A percentile compares a stretch with the other conserved stretches of the same genome.
phyloP scores from a whole-genome alignment of 495 filamentous ascomycete genomes.

The Trichoderma asperelloides region DNA sequence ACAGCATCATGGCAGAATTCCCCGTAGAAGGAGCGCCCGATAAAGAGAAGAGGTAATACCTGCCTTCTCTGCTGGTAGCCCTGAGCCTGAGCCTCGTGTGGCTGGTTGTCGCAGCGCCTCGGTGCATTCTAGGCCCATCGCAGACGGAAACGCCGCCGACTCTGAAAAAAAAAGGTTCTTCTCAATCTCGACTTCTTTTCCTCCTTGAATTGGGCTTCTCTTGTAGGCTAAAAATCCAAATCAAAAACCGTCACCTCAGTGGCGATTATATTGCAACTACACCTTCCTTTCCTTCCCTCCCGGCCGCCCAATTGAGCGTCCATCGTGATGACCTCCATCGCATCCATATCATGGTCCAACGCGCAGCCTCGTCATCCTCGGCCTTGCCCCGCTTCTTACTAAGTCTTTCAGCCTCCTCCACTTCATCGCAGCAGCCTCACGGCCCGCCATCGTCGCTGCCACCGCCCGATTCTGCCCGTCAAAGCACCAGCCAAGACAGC shows the following conservation, averaged over 20 bases:
- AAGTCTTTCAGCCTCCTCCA: conserved; percentile 6
- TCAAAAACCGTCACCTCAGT: no score
- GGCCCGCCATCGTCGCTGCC: not conserved
- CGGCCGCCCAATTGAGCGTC: not conserved
- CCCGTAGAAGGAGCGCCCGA: not conserved
- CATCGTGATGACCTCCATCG: not conserved
- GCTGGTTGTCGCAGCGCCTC: not conserved
- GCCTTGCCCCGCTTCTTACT: conserved; percentile 5
- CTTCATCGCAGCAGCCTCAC: not conserved
- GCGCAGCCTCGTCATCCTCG: conserved; percentile 2
- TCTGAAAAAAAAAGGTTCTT: no score
- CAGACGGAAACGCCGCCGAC: not conserved
- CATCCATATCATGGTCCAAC: not conserved
- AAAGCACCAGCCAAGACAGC: not conserved
- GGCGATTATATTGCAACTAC: not conserved
- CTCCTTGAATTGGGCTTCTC: no score
- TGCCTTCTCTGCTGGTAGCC: not conserved
- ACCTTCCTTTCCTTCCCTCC: not conserved
- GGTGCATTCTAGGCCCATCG: no score
- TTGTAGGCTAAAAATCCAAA: no score
- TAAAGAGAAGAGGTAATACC: not conserved
- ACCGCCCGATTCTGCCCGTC: not conserved
- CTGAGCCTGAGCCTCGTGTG: not conserved
- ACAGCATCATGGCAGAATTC: not conserved
- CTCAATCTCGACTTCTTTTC: not conserved